Percentiles rank a stretch among this genome's conserved stretches.
Conservation (phyloP, 306 rosid species). For the Quercus wislizeni region DNA sequence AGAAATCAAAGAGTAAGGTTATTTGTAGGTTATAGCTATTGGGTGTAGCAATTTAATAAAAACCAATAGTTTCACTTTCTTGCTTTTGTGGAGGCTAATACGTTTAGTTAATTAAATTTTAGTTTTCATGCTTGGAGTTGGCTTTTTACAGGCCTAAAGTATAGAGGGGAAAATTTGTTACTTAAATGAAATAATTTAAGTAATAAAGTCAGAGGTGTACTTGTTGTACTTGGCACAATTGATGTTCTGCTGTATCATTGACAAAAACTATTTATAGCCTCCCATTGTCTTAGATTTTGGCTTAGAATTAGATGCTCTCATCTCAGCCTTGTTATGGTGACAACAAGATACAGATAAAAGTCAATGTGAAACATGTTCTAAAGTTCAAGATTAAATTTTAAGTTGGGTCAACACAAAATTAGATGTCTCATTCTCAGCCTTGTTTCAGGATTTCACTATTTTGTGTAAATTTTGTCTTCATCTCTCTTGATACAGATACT, state of each 20-base stretch:
- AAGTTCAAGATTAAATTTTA: not conserved
- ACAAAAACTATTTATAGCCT: too few species aligned
- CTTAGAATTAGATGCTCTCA: not conserved
- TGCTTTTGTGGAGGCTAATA: not conserved
- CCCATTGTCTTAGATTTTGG: not conserved
- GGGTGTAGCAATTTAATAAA: not conserved
- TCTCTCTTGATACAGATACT: not conserved
- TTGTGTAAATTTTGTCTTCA: not conserved
- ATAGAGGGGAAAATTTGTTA: not conserved
- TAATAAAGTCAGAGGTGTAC: not conserved
- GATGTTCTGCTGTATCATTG: not conserved
- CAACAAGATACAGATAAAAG: not conserved
- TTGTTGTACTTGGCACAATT: not conserved
- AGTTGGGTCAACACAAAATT: not conserved
- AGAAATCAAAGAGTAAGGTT: not conserved
- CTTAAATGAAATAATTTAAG: not conserved
- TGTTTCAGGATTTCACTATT: not conserved
- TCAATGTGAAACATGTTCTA: not conserved
- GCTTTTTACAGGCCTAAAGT: not conserved
- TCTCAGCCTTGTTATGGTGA: not conserved
- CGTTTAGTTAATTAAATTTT: not conserved
- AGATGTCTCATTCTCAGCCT: too few species aligned
- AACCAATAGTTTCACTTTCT: not conserved
- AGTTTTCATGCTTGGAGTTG: not conserved
- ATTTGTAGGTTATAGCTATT: not conserved